Evolutionary conservation across 2,329 filamentous ascomycete genomes (phyloP).

Genomic region (Paradendryphiella salina): DNA sequence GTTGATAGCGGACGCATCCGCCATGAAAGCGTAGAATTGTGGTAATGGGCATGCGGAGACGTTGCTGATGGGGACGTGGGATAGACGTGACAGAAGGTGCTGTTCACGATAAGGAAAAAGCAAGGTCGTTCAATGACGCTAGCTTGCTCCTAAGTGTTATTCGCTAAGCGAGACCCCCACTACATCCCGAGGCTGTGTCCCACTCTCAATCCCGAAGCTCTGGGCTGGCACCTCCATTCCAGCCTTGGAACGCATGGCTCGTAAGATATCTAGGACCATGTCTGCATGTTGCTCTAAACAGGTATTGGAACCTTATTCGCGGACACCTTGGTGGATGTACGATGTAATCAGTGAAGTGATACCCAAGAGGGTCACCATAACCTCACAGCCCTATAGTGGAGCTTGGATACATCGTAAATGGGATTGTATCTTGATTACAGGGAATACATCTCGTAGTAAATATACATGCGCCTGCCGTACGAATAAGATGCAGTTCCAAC

Average conservation of each 20-base stretch:
- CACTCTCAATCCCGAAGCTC: too few species aligned
- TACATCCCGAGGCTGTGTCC: not conserved
- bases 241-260: too few species aligned
- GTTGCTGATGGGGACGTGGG: not conserved
- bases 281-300: too few species aligned
- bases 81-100: not conserved
- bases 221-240: too few species aligned
- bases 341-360: too few species aligned
- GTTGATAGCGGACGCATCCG: not conserved
- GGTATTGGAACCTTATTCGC: not conserved
- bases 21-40: not conserved
- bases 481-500: slow-evolving; percentile 3
- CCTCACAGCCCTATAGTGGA: too few species aligned
- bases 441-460: slow-evolving; percentile 1
- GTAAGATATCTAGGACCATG: too few species aligned
- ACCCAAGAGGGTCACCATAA: too few species aligned
- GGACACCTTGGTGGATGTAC: not conserved
- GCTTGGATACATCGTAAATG: not conserved
- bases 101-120: not conserved
- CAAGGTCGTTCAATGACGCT: not conserved
- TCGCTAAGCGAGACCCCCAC: not conserved
- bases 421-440: slow-evolving; percentile 5
- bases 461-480: not conserved
- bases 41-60: not conserved
- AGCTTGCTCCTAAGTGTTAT: not conserved